Conservation (phyloP, 352 stramenopile species). For the Phytophthora agathidicida region DNA sequence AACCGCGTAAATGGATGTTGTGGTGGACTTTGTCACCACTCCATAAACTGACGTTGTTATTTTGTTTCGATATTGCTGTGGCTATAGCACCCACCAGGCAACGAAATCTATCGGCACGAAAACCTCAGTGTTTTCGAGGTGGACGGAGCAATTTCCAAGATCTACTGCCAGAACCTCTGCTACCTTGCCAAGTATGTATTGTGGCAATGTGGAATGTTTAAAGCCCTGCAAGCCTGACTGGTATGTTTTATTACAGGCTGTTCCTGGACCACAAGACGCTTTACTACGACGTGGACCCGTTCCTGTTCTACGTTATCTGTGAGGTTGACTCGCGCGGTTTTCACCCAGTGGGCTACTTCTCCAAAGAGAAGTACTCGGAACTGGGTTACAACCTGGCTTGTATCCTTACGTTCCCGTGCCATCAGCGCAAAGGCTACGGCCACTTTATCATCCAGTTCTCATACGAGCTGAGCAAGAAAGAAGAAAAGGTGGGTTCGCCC, state of each 20-base stretch:
- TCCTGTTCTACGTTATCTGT: constrained; percentile 99
- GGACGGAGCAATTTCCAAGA: constrained; percentile 95
- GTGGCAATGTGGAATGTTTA: not conserved
- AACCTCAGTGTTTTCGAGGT: constrained; percentile 97
- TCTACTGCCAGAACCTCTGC: constrained; percentile 99
- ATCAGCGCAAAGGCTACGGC: constrained; percentile 98
- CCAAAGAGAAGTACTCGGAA: constrained; percentile 98
- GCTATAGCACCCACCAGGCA: constrained; percentile 73
- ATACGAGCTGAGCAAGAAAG: constrained; percentile 99
- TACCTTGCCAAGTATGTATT: constrained; percentile 95
- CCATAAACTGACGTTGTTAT: not conserved
- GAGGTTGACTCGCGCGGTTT: constrained; percentile 92
- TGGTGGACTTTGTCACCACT: not conserved
- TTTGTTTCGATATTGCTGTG: not conserved
- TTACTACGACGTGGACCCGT: constrained; percentile 99
- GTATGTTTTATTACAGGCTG: constrained; percentile 52
- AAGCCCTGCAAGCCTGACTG: not conserved
- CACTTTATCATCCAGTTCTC: constrained; percentile 99
- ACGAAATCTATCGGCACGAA: constrained; percentile 95
- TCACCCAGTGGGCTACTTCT: constrained; percentile 99
- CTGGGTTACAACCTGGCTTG: constrained; percentile 99
- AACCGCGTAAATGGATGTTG: constrained; percentile 47
- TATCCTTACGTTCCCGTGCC: constrained; percentile 99
- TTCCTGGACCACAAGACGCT: constrained; percentile 99
- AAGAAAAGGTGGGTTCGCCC: constrained; percentile 97